These are phyloP conservation scores for Gonium pectorale DNA, from an alignment of 139 green algal species.

Conservation along the genomic window DNA sequence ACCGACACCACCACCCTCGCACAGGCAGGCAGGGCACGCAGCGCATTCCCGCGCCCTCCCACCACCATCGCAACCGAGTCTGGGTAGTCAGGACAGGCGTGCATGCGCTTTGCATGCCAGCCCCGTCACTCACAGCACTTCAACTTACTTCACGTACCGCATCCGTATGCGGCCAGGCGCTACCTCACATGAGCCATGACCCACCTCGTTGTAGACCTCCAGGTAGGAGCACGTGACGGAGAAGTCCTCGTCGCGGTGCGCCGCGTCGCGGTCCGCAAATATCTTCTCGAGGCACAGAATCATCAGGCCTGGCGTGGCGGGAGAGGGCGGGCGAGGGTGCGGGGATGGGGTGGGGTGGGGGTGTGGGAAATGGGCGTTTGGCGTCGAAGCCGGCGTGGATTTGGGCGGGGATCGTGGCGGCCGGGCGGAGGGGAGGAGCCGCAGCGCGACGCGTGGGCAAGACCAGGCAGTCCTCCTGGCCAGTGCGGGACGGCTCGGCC, in stretches of 20 bases:
- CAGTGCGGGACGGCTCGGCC: background rate
- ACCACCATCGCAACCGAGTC: too few relatives aligned
- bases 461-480: background rate
- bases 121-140: too few relatives aligned
- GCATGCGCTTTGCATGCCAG: too few relatives aligned
- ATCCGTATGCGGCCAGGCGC: too few relatives aligned
- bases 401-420: background rate
- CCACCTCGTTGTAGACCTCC: constrained; percentile 86
- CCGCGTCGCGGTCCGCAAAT: constrained; percentile 69
- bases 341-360: background rate
- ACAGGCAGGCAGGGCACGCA: too few relatives aligned
- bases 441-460: too few relatives aligned
- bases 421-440: background rate
- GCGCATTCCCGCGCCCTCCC: too few relatives aligned
- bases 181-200: background rate
- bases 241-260: constrained; percentile 60
- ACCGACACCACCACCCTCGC: too few relatives aligned
- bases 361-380: too few relatives aligned
- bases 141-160: too few relatives aligned
- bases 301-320: constrained; percentile 88
- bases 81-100: too few relatives aligned
- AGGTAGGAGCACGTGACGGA: constrained; percentile 78
- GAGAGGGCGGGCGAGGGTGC: background rate
- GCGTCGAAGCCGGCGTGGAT: background rate
- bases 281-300: constrained; percentile 80